These are phyloP conservation scores for Quercus parvula DNA, from an alignment of 306 rosid genomes.

Conservation along the genomic window DNA sequence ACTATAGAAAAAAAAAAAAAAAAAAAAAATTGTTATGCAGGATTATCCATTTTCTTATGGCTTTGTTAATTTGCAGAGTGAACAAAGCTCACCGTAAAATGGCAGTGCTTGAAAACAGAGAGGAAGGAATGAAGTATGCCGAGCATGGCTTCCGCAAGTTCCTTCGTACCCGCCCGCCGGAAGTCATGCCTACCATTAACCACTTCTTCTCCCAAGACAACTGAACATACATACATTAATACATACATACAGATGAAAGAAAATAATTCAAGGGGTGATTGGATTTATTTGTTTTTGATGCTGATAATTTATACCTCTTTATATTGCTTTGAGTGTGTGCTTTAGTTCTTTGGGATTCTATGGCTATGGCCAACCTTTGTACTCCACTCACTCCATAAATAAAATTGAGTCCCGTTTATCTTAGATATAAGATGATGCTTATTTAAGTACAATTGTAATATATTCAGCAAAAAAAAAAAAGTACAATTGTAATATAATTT, in stretches of 20 bases:
- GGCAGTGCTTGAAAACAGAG: constrained; percentile 68
- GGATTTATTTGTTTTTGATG: neutral
- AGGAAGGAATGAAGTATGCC: constrained; percentile 76
- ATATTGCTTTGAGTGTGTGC: neutral
- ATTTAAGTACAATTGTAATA: no score
- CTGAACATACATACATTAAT: neutral
- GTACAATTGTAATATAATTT: no score
- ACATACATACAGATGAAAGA: no score
- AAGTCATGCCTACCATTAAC: constrained; percentile 78
- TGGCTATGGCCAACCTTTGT: neutral
- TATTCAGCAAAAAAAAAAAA: no score
- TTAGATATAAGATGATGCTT: no score
- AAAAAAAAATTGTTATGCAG: neutral
- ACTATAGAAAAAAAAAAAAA: neutral
- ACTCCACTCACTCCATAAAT: neutral
- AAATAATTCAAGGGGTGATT: neutral
- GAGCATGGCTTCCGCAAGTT: constrained; percentile 71
- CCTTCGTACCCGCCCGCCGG: constrained; percentile 77
- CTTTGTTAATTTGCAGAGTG: constrained; percentile 33
- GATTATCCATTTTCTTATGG: neutral
- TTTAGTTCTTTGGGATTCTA: neutral
- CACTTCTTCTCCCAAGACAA: constrained; percentile 61
- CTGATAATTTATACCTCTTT: no score
- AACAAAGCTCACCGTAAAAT: constrained; percentile 47
- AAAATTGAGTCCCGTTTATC: no score